These are phyloP conservation scores for Alternaria gaisen DNA, from an alignment of 2,329 filamentous ascomycete genomes.

Conservation along the genomic window DNA sequence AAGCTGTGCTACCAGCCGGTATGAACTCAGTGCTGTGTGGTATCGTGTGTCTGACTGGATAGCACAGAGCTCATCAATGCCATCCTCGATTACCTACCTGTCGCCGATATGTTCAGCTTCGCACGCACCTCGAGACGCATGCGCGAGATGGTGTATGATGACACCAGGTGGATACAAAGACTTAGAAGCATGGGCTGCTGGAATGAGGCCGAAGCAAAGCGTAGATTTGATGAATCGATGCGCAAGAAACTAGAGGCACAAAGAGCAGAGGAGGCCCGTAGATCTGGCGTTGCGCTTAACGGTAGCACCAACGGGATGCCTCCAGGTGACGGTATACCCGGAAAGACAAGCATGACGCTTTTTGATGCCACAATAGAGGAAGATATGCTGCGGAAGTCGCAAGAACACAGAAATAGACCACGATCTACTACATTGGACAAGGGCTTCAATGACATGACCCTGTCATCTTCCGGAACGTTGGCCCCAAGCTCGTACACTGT, in stretches of 20 bases:
- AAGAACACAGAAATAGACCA: conserved; percentile 42
- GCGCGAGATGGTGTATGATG: conserved; percentile 98
- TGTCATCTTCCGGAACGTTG: conserved; percentile 53
- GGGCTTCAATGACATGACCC: conserved; percentile 81
- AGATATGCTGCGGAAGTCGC: conserved; percentile 60
- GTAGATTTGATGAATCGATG: conserved; percentile 76
- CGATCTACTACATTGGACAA: conserved; percentile 60
- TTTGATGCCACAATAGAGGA: conserved; percentile 79
- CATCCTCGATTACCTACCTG: conserved; percentile 88
- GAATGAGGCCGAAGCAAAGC: conserved; percentile 87
- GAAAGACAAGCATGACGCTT: conserved; percentile 65
- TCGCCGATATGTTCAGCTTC: conserved; percentile 84
- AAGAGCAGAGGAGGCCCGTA: conserved; percentile 52
- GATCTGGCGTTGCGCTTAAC: conserved; percentile 44
- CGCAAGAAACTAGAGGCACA: conserved; percentile 66
- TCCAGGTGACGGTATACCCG: conserved; percentile 40
- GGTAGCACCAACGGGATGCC: conserved; percentile 50
- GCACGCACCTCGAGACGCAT: conserved; percentile 85
- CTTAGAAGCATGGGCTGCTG: conserved; percentile 89
- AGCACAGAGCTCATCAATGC: conserved; percentile 80
- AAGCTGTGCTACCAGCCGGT: conserved; percentile 85
- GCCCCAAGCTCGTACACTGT: conserved; percentile 40
- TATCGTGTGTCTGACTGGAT: conserved; percentile 8
- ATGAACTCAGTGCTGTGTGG: conserved; percentile 23
- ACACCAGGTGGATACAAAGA: conserved; percentile 90